Evolutionary conservation across 2,329 filamentous ascomycete species (phyloP).

Genomic region (Penicillium sp.): DNA sequence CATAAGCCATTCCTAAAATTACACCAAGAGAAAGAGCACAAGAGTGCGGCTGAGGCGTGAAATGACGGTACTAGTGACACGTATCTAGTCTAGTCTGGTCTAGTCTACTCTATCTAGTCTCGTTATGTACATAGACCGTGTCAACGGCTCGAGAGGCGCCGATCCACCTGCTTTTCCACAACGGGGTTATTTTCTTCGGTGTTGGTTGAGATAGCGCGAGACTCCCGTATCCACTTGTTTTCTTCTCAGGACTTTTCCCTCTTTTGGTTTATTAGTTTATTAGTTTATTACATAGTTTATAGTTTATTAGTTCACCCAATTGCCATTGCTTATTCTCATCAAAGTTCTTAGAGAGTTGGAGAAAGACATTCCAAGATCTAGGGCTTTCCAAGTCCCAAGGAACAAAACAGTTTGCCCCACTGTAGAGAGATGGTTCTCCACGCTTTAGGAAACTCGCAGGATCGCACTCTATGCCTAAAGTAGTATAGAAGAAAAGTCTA

Average conservation of each 20-base stretch:
- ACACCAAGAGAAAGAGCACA: slow-evolving; percentile 5
- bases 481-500: background rate
- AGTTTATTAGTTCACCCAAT: too few species aligned
- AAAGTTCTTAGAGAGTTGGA: background rate
- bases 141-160: slow-evolving; percentile 1
- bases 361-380: slow-evolving; percentile 9
- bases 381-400: slow-evolving; percentile 9
- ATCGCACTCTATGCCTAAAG: slow-evolving; percentile 9
- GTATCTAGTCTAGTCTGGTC: background rate
- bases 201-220: background rate
- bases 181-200: background rate
- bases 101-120: too few species aligned
- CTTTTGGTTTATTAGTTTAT: too few species aligned
- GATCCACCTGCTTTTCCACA: background rate
- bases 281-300: too few species aligned
- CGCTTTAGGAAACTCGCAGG: slow-evolving; percentile 13
- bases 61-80: background rate
- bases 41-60: slow-evolving; percentile 8
- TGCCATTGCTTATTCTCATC: background rate
- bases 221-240: background rate
- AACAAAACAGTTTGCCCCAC: slow-evolving; percentile 20
- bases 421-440: slow-evolving; percentile 2
- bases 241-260: too few species aligned
- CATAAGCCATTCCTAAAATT: slow-evolving; percentile 21
- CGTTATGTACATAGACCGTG: background rate